Percentiles rank a stretch among this genome's conserved stretches.
phyloP scores from a whole-genome alignment of 495 filamentous ascomycete genomes.

The Gamarada debralockiae region DNA sequence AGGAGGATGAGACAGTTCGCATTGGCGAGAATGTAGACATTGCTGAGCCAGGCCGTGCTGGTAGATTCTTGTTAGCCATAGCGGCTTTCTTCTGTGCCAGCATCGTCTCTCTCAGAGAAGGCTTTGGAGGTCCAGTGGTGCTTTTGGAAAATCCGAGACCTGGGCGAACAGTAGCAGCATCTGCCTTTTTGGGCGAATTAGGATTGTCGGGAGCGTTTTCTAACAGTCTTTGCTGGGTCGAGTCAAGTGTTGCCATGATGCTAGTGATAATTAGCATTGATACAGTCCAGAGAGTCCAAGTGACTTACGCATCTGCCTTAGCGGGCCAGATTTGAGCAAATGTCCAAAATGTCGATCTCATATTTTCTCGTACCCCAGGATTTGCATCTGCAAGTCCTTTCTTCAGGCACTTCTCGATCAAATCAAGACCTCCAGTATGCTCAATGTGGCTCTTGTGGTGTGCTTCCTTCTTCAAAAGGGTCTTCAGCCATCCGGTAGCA shows the following conservation, averaged over 20 bases:
- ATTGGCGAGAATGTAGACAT: conserved; percentile 61
- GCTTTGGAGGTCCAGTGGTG: conserved; percentile 50
- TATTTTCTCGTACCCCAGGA: conserved; percentile 77
- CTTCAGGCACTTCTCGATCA: conserved; percentile 83
- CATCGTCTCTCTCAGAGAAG: conserved; percentile 70
- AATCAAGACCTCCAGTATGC: conserved; percentile 73
- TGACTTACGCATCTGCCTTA: conserved; percentile 63
- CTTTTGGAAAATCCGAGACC: conserved; percentile 55
- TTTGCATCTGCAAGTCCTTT: conserved; percentile 85
- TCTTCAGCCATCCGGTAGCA: conserved; percentile 79
- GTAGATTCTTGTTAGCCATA: conserved; percentile 53
- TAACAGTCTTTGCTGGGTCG: conserved; percentile 67
- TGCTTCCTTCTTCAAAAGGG: conserved; percentile 70
- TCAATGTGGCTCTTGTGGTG: conserved; percentile 79
- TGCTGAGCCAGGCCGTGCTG: conserved; percentile 70
- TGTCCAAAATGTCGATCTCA: conserved; percentile 80
- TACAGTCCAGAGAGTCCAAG: not conserved
- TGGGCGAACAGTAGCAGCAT: conserved; percentile 42
- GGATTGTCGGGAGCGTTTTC: conserved; percentile 81
- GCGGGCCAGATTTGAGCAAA: conserved; percentile 75
- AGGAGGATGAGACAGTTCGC: conserved; percentile 41
- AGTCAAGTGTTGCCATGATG: conserved; percentile 71
- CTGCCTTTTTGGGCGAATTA: conserved; percentile 53
- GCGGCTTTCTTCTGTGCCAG: conserved; percentile 74
- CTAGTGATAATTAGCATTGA: conserved; percentile 38